These are phyloP conservation scores for Cyberlindnera nakhonratchasimensis DNA, from an alignment of 805 yeast species.

Conservation along the genomic window DNA sequence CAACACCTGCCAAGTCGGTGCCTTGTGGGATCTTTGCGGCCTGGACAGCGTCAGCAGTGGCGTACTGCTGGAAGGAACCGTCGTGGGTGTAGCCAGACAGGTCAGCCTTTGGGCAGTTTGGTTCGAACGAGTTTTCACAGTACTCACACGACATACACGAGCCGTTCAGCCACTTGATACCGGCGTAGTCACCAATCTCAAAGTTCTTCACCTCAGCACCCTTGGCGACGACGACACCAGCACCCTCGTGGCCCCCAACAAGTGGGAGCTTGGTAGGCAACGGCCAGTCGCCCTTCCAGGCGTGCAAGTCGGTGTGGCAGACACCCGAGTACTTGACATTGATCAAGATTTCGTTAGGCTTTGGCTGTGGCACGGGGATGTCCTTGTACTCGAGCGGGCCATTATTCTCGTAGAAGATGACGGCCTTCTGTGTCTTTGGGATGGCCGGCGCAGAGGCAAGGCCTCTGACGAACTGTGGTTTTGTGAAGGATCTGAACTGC, in stretches of 20 bases:
- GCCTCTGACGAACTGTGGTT: conserved; percentile 17
- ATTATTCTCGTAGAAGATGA: conserved; percentile 47
- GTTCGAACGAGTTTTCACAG: conserved; percentile 50
- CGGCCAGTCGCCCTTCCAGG: conserved; percentile 71
- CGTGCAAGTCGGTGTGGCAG: conserved; percentile 64
- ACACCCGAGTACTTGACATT: conserved; percentile 64
- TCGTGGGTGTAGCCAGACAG: conserved; percentile 85
- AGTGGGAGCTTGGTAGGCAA: conserved; percentile 51
- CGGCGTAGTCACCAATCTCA: conserved; percentile 58
- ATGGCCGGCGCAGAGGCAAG: conserved; percentile 28
- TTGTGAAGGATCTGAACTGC: conserved; percentile 4
- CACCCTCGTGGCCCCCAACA: conserved; percentile 70
- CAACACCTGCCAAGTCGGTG: conserved; percentile 66
- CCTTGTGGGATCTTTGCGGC: conserved; percentile 76
- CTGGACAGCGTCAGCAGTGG: conserved; percentile 82
- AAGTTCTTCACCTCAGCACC: conserved; percentile 55
- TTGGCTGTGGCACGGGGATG: conserved; percentile 55
- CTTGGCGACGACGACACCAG: conserved; percentile 58
- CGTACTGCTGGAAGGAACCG: conserved; percentile 88
- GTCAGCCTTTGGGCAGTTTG: conserved; percentile 64
- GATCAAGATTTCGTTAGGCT: conserved; percentile 52
- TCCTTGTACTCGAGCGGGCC: conserved; percentile 49
- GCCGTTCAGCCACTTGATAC: conserved; percentile 62
- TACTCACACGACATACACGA: conserved; percentile 59
- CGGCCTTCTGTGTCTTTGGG: conserved; percentile 51